phyloP scores from a whole-genome alignment of 441 rosid species.

The Adansonia grandidieri region DNA sequence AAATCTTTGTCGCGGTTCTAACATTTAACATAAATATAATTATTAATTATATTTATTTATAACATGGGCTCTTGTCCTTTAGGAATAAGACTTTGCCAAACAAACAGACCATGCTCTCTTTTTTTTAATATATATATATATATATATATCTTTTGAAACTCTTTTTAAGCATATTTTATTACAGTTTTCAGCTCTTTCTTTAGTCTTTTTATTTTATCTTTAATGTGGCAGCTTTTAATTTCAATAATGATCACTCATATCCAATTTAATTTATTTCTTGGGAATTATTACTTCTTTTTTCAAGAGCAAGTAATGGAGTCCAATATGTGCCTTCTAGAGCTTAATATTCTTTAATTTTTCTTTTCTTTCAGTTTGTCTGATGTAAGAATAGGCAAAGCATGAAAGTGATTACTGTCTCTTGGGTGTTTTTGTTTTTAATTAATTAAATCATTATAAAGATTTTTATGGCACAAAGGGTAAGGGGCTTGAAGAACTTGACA shows the following conservation, averaged over 20 bases:
- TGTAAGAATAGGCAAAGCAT: conserved; percentile 18
- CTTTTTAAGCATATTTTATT: not conserved
- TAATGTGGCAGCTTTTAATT: conserved; percentile 18
- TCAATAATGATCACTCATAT: conserved; percentile 25
- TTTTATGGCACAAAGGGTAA: not conserved
- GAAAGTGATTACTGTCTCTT: conserved; percentile 38
- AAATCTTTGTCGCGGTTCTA: conserved; percentile 29
- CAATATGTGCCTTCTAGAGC: conserved; percentile 19
- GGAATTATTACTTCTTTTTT: conserved; percentile 39
- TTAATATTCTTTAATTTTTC: not conserved
- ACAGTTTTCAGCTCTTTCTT: conserved; percentile 12
- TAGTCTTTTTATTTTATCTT: not conserved
- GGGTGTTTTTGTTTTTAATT: conserved; percentile 7
- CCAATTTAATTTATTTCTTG: conserved; percentile 18
- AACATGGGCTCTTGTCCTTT: conserved; percentile 21
- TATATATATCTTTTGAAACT: not conserved
- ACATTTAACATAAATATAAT: not conserved
- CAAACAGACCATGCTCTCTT: conserved; percentile 16
- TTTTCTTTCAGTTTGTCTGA: not conserved
- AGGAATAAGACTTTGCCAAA: not conserved
- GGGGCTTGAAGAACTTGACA: conserved; percentile 35
- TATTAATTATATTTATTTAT: not conserved
- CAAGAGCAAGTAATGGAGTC: conserved; percentile 36
- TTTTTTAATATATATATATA: not conserved
- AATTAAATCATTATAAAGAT: not conserved